Conservation (phyloP, 305 asterid genomes). For the Fraxinus angustifolia region DNA sequence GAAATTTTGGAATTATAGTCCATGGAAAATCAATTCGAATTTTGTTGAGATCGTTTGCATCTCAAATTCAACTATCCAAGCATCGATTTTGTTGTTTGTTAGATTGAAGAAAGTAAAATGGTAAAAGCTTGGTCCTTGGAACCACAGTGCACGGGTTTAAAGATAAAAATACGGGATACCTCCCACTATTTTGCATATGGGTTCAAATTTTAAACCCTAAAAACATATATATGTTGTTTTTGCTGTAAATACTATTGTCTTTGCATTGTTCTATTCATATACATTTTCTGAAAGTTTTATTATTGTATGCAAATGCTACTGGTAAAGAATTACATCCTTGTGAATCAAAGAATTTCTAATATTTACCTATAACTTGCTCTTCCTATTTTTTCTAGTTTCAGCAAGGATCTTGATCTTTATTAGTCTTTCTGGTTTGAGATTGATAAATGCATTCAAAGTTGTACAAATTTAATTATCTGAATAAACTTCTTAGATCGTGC, state of each 20-base stretch:
- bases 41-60: neutral
- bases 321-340: neutral
- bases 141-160: neutral
- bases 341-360: neutral
- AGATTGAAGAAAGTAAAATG: neutral
- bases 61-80: neutral
- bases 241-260: neutral
- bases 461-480: neutral
- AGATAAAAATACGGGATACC: neutral
- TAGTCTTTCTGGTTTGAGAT: neutral
- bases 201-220: neutral
- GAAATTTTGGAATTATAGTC: neutral
- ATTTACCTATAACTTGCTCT: neutral
- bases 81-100: neutral
- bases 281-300: neutral
- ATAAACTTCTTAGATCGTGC: neutral
- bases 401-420: neutral
- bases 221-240: neutral
- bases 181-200: neutral
- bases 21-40: neutral
- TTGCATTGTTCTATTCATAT: neutral
- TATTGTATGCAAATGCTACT: neutral
- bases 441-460: neutral
- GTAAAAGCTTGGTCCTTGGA: neutral
- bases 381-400: neutral